Percentiles rank a stretch among this genome's conserved stretches.
These are phyloP conservation scores for Diplodia seriata DNA, from an alignment of 2,329 filamentous ascomycete genomes.

Conservation along the genomic window DNA sequence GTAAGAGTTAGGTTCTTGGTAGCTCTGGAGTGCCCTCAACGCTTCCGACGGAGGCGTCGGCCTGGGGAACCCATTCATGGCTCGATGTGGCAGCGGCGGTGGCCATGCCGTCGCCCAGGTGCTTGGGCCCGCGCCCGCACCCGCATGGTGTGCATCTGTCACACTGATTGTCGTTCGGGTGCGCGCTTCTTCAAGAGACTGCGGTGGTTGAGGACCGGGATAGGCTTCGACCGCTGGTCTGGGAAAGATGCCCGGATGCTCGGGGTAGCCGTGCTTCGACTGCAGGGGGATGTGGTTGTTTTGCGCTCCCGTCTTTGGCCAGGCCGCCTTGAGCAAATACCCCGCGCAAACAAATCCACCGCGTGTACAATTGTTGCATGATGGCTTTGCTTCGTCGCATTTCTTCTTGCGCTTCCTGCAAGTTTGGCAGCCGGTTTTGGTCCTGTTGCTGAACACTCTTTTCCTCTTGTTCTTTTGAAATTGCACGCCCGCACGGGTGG, in stretches of 20 bases:
- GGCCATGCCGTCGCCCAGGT: constrained; percentile 38
- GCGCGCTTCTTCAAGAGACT: constrained; percentile 53
- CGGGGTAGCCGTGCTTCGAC: constrained; percentile 70
- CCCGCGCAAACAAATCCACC: constrained; percentile 92
- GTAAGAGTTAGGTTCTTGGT: constrained; percentile 38
- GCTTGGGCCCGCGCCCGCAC: no score
- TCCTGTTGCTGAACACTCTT: constrained; percentile 68
- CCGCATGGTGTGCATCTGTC: constrained; percentile 42
- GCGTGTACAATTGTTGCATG: constrained; percentile 89
- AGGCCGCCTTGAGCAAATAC: constrained; percentile 80
- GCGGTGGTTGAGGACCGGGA: constrained; percentile 45
- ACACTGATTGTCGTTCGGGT: constrained; percentile 55
- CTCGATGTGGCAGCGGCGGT: constrained; percentile 29
- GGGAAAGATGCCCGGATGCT: constrained; percentile 35
- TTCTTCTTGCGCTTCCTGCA: constrained; percentile 96
- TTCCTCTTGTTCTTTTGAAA: constrained; percentile 53
- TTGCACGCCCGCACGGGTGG: constrained; percentile 53
- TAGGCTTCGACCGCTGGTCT: constrained; percentile 42
- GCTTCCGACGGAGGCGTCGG: background rate
- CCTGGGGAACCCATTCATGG: background rate
- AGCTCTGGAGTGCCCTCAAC: constrained; percentile 32
- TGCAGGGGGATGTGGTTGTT: constrained; percentile 73
- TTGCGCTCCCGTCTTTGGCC: constrained; percentile 78
- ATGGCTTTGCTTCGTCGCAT: constrained; percentile 91
- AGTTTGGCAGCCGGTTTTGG: constrained; percentile 94